phyloP scores from a whole-genome alignment of 306 rosid species.

The Pterocarpus santalinus region DNA sequence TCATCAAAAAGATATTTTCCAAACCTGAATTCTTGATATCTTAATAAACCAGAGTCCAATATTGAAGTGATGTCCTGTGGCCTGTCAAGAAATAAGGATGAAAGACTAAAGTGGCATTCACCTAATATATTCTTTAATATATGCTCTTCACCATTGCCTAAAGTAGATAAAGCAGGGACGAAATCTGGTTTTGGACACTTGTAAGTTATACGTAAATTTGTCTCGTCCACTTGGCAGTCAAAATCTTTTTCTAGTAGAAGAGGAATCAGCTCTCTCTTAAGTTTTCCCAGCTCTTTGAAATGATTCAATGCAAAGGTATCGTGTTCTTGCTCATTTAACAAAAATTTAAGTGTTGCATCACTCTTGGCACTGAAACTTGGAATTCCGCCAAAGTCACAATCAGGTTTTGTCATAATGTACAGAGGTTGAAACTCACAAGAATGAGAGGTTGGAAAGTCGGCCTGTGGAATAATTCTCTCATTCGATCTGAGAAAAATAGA shows the following conservation, averaged over 20 bases:
- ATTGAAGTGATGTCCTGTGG: constrained; percentile 44
- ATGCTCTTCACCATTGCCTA: constrained; percentile 44
- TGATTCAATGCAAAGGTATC: constrained; percentile 39
- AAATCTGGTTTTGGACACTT: constrained; percentile 40
- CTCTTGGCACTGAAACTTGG: constrained; percentile 48
- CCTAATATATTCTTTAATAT: constrained; percentile 42
- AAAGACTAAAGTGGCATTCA: constrained; percentile 44
- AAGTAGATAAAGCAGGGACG: constrained; percentile 44
- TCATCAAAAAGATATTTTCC: constrained; percentile 51
- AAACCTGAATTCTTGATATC: constrained; percentile 50
- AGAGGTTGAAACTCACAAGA: constrained; percentile 46
- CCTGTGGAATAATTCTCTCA: constrained; percentile 49
- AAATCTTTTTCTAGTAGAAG: constrained; percentile 61
- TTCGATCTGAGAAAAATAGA: constrained; percentile 48
- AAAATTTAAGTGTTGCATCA: constrained; percentile 46
- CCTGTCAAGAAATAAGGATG: constrained; percentile 50
- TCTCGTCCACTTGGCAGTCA: constrained; percentile 43
- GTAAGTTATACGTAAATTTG: constrained; percentile 40
- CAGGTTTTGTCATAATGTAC: constrained; percentile 51
- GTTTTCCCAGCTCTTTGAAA: constrained; percentile 49
- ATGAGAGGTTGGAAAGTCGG: constrained; percentile 48
- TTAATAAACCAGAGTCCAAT: constrained; percentile 48
- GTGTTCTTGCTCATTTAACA: constrained; percentile 50
- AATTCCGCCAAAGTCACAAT: constrained; percentile 43
- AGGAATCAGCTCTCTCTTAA: constrained; percentile 50